phyloP scores from a whole-genome alignment of 2,329 filamentous ascomycete species.

The Talaromyces sp. region DNA sequence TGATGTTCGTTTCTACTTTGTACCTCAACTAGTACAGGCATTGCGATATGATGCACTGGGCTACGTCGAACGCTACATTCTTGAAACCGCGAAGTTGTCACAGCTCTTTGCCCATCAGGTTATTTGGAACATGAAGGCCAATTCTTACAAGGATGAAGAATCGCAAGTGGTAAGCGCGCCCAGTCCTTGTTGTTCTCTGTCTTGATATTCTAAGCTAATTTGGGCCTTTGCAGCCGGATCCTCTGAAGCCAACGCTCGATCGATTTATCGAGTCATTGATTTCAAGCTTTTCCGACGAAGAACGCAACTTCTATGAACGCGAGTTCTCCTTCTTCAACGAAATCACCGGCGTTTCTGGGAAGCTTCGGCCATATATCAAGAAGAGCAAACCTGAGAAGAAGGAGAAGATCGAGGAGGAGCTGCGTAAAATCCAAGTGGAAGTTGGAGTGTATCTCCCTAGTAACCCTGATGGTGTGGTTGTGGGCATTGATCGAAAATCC shows the following conservation, averaged over 20 bases:
- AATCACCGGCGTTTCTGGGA: conserved; percentile 92
- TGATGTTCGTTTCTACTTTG: conserved; percentile 98
- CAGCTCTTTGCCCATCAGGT: conserved; percentile 98
- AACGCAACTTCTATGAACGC: conserved; percentile 85
- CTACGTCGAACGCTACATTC: conserved; percentile 93
- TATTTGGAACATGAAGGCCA: conserved; percentile 99
- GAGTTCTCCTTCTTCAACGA: conserved; percentile 99
- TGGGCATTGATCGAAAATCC: conserved; percentile 96
- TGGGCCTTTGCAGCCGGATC: conserved; percentile 65
- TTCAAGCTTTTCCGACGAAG: conserved; percentile 74
- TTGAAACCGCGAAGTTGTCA: conserved; percentile 97
- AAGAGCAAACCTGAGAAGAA: conserved; percentile 94
- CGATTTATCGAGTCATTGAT: conserved; percentile 84
- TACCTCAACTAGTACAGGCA: conserved; percentile 95
- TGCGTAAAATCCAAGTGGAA: conserved; percentile 95
- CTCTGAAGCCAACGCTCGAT: conserved; percentile 90
- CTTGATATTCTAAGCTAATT: background rate
- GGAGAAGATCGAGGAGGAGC: conserved; percentile 97
- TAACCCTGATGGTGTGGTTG: conserved; percentile 95
- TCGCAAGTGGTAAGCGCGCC: conserved; percentile 69
- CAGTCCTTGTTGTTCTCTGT: background rate
- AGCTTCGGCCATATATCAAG: conserved; percentile 91
- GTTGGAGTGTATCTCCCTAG: conserved; percentile 96
- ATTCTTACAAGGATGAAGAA: conserved; percentile 96
- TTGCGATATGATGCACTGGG: conserved; percentile 90